A percentile compares a stretch with the other conserved stretches of the same genome.
These are phyloP conservation scores for Pichia cactophila DNA, from an alignment of 1,139 yeast genomes.

Conservation along the genomic window DNA sequence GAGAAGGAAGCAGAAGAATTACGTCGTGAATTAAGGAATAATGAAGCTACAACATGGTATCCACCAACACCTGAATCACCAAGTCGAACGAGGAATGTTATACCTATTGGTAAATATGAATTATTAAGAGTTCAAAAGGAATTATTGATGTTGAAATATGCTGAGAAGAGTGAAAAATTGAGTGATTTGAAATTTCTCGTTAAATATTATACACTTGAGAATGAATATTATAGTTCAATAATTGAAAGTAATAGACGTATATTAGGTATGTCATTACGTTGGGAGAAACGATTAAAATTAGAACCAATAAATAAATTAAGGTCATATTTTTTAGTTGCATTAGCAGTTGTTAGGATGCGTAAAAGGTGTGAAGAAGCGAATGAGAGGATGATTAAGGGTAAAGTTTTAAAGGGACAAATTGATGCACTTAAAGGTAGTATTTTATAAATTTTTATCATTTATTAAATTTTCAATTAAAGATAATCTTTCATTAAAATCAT, in stretches of 20 bases:
- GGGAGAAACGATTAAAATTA: not conserved
- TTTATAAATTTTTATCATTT: not conserved
- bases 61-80: conserved; percentile 27
- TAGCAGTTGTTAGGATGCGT: conserved; percentile 48
- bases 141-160: conserved; percentile 19
- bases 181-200: conserved; percentile 49
- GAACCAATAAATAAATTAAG: conserved; percentile 27
- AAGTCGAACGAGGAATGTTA: not conserved
- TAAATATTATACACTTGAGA: conserved; percentile 39
- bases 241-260: conserved; percentile 9
- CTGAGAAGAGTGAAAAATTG: conserved; percentile 27
- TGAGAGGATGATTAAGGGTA: conserved; percentile 13
- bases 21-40: conserved; percentile 1
- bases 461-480: conserved; percentile 7
- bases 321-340: conserved; percentile 43
- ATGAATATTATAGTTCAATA: conserved; percentile 25
- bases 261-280: conserved; percentile 3
- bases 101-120: conserved; percentile 1
- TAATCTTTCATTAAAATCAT: conserved; percentile 31
- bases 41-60: not conserved
- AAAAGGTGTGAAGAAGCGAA: conserved; percentile 23
- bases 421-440: conserved; percentile 1
- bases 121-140: conserved; percentile 20
- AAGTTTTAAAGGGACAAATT: conserved; percentile 7
- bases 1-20: conserved; percentile 9